Percentiles rank a stretch among this genome's conserved stretches.
Conservation (phyloP, 176 grass and related monocot genomes). For the Alloteropsis semialata region DNA sequence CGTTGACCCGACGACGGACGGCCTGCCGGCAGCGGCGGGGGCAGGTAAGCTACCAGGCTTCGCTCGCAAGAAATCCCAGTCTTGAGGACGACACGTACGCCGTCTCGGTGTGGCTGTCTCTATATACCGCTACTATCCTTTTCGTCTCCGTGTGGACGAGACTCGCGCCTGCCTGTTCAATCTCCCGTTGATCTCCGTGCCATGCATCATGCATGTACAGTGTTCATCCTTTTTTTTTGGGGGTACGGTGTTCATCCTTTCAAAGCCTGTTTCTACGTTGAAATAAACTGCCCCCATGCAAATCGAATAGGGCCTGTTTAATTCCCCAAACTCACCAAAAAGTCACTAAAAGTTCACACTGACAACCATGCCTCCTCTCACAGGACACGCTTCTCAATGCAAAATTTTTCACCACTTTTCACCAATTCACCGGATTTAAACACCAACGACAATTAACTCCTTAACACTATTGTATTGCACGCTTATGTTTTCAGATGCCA, state of each 20-base stretch:
- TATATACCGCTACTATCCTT: no score
- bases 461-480: no score
- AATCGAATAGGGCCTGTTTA: no score
- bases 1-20: background rate
- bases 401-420: no score
- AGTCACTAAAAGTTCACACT: no score
- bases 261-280: background rate
- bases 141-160: background rate
- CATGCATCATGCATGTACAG: background rate
- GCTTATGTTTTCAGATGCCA: background rate
- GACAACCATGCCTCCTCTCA: no score
- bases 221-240: background rate
- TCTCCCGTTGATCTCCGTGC: background rate
- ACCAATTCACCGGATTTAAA: no score
- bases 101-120: background rate
- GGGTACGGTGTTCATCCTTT: background rate
- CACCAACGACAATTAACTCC: no score
- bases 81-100: background rate
- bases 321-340: no score
- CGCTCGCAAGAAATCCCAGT: background rate
- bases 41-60: slow-evolving; percentile 2
- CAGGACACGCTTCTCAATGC: no score
- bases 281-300: no score
- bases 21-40: background rate
- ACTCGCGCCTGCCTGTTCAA: background rate